phyloP scores from a whole-genome alignment of 768 basidiomycete species.

The Kwoniella heveanensis region DNA sequence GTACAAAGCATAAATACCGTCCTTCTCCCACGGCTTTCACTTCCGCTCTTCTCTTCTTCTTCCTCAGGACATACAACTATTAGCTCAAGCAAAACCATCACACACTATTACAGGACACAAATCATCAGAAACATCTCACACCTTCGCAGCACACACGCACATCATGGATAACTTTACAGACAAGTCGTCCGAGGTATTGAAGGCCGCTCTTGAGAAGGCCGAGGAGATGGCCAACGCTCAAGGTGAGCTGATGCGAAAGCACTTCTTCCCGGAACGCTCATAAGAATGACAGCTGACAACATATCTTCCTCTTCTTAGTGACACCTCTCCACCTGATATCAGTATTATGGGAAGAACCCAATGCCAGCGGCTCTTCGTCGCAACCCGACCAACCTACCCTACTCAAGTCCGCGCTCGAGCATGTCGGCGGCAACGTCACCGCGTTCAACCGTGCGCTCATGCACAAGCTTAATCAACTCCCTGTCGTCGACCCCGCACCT shows the following conservation, averaged over 20 bases:
- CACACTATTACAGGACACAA: neutral
- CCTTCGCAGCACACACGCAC: conserved; percentile 59
- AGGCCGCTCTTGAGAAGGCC: conserved; percentile 74
- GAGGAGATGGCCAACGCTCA: conserved; percentile 82
- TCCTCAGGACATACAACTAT: neutral
- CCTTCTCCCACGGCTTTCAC: conserved; percentile 1
- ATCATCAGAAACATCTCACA: neutral
- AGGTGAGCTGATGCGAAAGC: conserved; percentile 62
- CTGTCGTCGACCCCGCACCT: conserved; percentile 80
- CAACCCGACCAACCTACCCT: conserved; percentile 62
- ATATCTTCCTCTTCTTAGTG: conserved; percentile 59
- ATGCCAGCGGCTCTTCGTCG: conserved; percentile 11
- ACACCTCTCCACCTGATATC: conserved; percentile 81
- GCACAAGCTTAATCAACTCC: conserved; percentile 75
- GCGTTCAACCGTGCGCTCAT: conserved; percentile 72
- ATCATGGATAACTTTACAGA: conserved; percentile 74
- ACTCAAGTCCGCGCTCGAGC: conserved; percentile 74
- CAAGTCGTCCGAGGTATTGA: conserved; percentile 71
- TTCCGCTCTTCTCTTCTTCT: neutral
- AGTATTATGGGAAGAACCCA: conserved; percentile 72
- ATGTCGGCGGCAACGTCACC: conserved; percentile 74
- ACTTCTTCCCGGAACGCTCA: neutral
- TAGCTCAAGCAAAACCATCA: neutral
- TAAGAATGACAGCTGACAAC: conserved; percentile 18
- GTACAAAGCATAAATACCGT: neutral